Evolutionary conservation across 352 stramenopile species (phyloP).

Genomic region (Globisporangium barbulae): DNA sequence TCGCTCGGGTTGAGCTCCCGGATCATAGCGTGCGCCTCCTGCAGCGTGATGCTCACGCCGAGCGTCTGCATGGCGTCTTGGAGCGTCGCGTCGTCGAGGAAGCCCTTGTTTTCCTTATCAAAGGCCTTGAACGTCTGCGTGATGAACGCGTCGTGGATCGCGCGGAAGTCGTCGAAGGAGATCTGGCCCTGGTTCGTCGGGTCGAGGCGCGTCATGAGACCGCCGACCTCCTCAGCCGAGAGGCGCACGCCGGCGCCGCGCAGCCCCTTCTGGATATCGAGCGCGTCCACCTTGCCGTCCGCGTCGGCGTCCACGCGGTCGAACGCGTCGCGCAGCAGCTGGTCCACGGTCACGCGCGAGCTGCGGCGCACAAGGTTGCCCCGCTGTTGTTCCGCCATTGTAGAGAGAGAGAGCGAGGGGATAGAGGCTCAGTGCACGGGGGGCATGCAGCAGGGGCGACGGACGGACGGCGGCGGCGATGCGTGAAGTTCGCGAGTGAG

Average conservation of each 20-base stretch:
- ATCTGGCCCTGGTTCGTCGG: conserved; percentile 64
- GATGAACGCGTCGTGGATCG: conserved; percentile 78
- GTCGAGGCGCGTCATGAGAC: conserved; percentile 70
- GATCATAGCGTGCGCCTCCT: conserved; percentile 80
- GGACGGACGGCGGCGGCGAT: not conserved
- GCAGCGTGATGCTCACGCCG: conserved; percentile 63
- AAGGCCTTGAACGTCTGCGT: conserved; percentile 67
- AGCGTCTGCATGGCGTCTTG: conserved; percentile 63
- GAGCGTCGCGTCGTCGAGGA: conserved; percentile 59
- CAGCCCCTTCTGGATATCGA: conserved; percentile 75
- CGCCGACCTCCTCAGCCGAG: conserved; percentile 45
- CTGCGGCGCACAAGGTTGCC: conserved; percentile 65
- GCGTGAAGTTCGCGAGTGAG: conserved; percentile 8
- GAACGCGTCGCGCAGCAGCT: conserved; percentile 70
- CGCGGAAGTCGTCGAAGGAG: conserved; percentile 71
- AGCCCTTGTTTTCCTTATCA: conserved; percentile 65
- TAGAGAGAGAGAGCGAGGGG: conserved; percentile 6
- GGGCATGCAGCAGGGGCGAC: conserved; percentile 7
- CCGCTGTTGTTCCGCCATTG: conserved; percentile 11
- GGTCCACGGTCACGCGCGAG: conserved; percentile 76
- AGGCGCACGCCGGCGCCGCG: conserved; percentile 59
- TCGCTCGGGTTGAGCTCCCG: conserved; percentile 64
- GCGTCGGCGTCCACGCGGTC: conserved; percentile 66
- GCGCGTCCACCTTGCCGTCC: conserved; percentile 64
- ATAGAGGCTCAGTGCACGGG: conserved; percentile 1